Evolutionary conservation across 2,329 filamentous ascomycete genomes (phyloP).

Genomic region (Davidsoniella virescens): DNA sequence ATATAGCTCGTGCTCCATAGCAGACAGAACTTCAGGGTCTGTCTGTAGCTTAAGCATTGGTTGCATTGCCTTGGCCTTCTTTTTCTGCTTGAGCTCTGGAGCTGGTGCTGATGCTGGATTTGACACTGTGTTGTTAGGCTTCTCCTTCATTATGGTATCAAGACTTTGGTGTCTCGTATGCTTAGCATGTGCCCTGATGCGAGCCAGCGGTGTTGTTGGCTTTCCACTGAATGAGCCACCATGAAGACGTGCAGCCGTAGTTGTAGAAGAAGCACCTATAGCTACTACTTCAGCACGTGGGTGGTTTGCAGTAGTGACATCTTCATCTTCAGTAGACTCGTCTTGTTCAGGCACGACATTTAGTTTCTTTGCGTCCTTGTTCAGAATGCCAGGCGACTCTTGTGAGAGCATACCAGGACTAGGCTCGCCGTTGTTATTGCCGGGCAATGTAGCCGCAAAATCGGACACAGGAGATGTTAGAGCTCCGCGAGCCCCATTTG

Average conservation of each 20-base stretch:
- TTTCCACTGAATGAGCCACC: constrained; percentile 4
- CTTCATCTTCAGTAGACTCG: constrained; percentile 7
- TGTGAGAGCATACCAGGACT: constrained; percentile 1
- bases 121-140: too few relatives aligned
- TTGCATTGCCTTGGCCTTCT: neutral
- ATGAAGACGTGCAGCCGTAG: neutral
- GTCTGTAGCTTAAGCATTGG: constrained; percentile 12
- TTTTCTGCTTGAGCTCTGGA: neutral
- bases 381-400: constrained; percentile 2
- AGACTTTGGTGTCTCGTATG: constrained; percentile 9
- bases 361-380: constrained; percentile 9
- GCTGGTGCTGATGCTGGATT: neutral
- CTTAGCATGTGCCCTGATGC: neutral
- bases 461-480: neutral
- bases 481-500: neutral
- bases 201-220: neutral
- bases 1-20: constrained; percentile 10
- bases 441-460: neutral
- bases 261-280: neutral
- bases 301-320: neutral
- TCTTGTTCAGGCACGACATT: constrained; percentile 12
- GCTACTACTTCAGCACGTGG: neutral
- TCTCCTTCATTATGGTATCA: constrained; percentile 3
- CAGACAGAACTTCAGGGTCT: constrained; percentile 7
- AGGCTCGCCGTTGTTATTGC: neutral